These are phyloP conservation scores for Malassezia globosa DNA, from an alignment of 1,284 basidiomycete species.

Conservation along the genomic window DNA sequence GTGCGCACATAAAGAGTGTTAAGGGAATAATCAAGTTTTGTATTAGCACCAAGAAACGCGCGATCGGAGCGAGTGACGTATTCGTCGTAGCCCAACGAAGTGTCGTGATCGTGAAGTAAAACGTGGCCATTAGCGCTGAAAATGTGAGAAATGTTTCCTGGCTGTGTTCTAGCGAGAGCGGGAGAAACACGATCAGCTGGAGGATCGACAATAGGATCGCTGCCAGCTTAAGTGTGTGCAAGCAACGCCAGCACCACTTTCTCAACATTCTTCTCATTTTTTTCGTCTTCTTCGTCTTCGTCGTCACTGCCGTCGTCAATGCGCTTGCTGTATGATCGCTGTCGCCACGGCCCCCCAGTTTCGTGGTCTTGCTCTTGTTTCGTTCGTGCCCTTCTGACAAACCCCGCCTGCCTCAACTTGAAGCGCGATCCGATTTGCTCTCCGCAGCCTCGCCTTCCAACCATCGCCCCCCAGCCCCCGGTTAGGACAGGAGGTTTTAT, in stretches of 20 bases:
- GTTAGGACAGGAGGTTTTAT: no score
- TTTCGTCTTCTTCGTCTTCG: no score
- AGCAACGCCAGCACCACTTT: not conserved
- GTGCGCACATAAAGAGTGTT: conserved; percentile 37
- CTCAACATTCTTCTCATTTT: conserved; percentile 2
- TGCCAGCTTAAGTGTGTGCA: conserved; percentile 2
- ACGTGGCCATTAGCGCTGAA: conserved; percentile 40
- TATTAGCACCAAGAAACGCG: conserved; percentile 31
- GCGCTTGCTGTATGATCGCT: no score
- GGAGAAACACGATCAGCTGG: conserved; percentile 44
- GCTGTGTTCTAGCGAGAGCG: conserved; percentile 42
- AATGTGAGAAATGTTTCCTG: conserved; percentile 43
- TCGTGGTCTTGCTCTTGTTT: no score
- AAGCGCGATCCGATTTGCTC: no score
- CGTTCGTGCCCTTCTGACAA: not conserved
- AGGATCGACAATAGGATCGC: conserved; percentile 19
- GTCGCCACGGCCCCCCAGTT: no score
- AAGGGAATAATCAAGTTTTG: conserved; percentile 42
- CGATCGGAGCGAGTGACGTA: conserved; percentile 29
- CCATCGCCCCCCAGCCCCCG: no score
- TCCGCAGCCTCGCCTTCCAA: no score
- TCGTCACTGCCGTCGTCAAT: no score
- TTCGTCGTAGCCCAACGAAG: conserved; percentile 24
- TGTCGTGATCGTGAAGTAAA: conserved; percentile 39
- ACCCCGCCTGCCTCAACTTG: no score